These are phyloP conservation scores for Boechera retrofracta DNA, from an alignment of 345 rosid genomes.

Conservation along the genomic window DNA sequence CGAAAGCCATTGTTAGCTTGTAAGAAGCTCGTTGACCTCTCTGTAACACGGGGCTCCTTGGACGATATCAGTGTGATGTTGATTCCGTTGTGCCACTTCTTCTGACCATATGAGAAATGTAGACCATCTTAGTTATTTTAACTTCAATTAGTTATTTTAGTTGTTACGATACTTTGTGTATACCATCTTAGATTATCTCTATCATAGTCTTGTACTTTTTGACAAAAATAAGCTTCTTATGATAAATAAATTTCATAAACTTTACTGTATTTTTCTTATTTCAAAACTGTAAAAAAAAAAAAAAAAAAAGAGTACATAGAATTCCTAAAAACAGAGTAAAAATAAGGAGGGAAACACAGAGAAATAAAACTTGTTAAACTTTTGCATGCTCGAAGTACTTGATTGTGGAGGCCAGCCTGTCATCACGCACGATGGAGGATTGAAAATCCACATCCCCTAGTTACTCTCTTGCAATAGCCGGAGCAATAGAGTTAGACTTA, in stretches of 20 bases:
- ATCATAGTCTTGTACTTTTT: background rate
- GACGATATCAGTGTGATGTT: conserved; percentile 80
- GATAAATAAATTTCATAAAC: no score
- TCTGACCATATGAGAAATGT: conserved; percentile 18
- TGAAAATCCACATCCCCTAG: no score
- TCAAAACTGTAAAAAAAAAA: background rate
- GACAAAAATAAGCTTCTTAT: background rate
- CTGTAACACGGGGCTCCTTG: conserved; percentile 65
- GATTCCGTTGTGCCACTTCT: conserved; percentile 49
- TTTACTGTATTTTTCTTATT: background rate
- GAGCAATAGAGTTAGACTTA: background rate
- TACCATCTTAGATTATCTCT: background rate
- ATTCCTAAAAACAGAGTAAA: background rate
- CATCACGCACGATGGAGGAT: no score
- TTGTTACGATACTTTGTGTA: background rate
- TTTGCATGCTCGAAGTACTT: no score
- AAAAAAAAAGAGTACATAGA: background rate
- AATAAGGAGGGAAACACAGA: background rate
- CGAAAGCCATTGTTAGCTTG: conserved; percentile 57
- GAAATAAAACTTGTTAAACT: no score
- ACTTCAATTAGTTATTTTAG: background rate
- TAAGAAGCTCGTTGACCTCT: conserved; percentile 66
- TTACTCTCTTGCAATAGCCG: no score
- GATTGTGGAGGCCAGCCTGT: no score
- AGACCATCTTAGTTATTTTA: background rate